Evolutionary conservation across 768 basidiomycete genomes (phyloP).

Genomic region (Leucocoprinus leucothites): DNA sequence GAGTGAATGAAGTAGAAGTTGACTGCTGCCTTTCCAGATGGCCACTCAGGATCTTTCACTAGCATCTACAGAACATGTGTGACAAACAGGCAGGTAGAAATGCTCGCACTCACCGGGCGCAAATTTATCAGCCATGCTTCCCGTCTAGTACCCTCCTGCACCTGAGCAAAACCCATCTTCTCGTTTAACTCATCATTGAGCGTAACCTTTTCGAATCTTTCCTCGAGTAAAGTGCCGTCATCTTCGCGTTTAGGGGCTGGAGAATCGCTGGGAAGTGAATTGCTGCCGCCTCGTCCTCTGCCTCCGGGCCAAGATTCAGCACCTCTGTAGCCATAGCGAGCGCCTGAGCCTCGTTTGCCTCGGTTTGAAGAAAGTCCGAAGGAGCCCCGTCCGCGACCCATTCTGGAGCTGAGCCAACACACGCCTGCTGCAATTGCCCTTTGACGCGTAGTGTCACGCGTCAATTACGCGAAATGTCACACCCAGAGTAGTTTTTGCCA

Average conservation of each 20-base stretch:
- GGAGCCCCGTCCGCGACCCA: conserved; percentile 52
- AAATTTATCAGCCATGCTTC: conserved; percentile 98
- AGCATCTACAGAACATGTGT: conserved; percentile 54
- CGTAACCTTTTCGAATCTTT: conserved; percentile 78
- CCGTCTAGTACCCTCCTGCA: conserved; percentile 72
- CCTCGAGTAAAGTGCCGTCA: conserved; percentile 84
- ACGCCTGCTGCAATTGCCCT: not conserved
- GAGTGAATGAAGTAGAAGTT: conserved; percentile 96
- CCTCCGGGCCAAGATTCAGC: conserved; percentile 50
- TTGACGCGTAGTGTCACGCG: conserved; percentile 3
- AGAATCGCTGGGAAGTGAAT: conserved; percentile 38
- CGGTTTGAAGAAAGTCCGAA: conserved; percentile 57
- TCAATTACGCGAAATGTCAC: not conserved
- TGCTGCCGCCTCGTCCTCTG: conserved; percentile 42
- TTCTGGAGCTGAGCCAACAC: conserved; percentile 15
- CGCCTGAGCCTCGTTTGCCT: conserved; percentile 37
- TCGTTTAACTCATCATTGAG: conserved; percentile 88
- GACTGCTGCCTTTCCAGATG: conserved; percentile 84
- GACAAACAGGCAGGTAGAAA: not conserved
- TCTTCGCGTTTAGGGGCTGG: conserved; percentile 70
- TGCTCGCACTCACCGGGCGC: conserved; percentile 74
- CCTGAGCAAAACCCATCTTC: conserved; percentile 81
- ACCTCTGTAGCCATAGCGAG: conserved; percentile 44
- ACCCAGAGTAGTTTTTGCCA: too few relatives aligned
- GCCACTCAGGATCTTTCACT: conserved; percentile 80